Percentiles rank a stretch among this genome's conserved stretches.
These are phyloP conservation scores for Colletotrichum sp. DNA, from an alignment of 2,329 filamentous ascomycete species.

Conservation along the genomic window DNA sequence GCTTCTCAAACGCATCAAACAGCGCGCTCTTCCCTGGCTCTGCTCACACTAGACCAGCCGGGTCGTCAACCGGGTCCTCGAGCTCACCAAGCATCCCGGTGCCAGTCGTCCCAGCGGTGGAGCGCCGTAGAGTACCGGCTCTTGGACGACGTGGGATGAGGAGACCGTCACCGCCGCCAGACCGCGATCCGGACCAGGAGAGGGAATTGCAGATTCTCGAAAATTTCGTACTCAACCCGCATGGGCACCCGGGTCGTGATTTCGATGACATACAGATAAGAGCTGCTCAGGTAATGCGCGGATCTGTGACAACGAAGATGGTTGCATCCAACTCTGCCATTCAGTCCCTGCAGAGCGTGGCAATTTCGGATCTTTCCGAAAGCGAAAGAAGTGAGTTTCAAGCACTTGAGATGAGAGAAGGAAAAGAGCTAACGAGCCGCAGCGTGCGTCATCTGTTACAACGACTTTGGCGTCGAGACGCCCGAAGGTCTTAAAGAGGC, in stretches of 20 bases:
- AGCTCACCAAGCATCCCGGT: background rate
- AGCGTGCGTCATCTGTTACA: constrained; percentile 71
- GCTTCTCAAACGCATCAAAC: background rate
- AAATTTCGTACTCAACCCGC: background rate
- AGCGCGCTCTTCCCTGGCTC: too few species aligned
- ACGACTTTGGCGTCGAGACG: constrained; percentile 61
- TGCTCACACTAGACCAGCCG: background rate
- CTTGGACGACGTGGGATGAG: background rate
- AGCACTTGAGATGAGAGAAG: background rate
- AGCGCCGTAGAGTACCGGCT: background rate
- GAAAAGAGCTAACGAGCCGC: background rate
- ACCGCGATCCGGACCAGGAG: background rate
- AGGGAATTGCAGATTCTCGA: constrained; percentile 20
- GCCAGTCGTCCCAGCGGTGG: background rate
- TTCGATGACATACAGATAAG: constrained; percentile 40
- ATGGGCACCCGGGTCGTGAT: background rate
- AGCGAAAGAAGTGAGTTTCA: constrained; percentile 51
- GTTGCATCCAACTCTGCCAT: constrained; percentile 54
- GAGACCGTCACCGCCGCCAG: constrained; percentile 7
- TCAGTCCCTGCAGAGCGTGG: constrained; percentile 50
- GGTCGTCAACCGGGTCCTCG: background rate
- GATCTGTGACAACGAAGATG: constrained; percentile 45
- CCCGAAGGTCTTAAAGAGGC: constrained; percentile 64
- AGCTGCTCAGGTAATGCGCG: constrained; percentile 51
- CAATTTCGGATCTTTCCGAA: constrained; percentile 48